A percentile compares a stretch with the other conserved stretches of the same genome.
phyloP scores from a whole-genome alignment of 2,329 filamentous ascomycete genomes.

The Zalaria sp. region DNA sequence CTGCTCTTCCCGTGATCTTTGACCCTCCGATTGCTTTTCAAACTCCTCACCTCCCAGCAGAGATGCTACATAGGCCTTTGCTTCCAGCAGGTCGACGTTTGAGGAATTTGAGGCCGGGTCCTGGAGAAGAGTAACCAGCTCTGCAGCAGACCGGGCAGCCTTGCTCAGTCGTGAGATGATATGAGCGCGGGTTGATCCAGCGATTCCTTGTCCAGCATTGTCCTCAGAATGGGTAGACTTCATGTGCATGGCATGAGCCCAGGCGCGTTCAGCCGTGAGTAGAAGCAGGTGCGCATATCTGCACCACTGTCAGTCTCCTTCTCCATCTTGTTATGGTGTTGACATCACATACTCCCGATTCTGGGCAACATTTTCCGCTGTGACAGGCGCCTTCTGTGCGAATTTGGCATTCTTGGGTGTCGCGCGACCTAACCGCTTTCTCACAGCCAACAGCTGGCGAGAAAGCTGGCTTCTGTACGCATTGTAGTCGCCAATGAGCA shows the following conservation, averaged over 20 bases:
- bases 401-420: constrained; percentile 83
- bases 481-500: constrained; percentile 78
- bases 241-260: constrained; percentile 92
- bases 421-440: constrained; percentile 71
- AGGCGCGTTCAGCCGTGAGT: constrained; percentile 77
- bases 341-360: constrained; percentile 54
- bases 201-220: constrained; percentile 55
- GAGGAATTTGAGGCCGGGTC: constrained; percentile 52
- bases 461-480: constrained; percentile 70
- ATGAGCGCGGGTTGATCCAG: constrained; percentile 68
- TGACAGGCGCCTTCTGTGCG: constrained; percentile 53
- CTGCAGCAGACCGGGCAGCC: constrained; percentile 54
- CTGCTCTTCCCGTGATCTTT: constrained; percentile 20
- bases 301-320: constrained; percentile 1
- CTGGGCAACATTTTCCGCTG: constrained; percentile 57
- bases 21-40: constrained; percentile 56
- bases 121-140: constrained; percentile 52
- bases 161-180: constrained; percentile 80
- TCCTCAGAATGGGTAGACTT: constrained; percentile 71
- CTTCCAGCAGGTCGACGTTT: constrained; percentile 64
- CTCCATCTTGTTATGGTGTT: neutral
- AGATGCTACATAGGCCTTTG: constrained; percentile 66
- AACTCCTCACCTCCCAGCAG: constrained; percentile 67
- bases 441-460: constrained; percentile 66
- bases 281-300: constrained; percentile 71